Conservation (phyloP, 768 basidiomycete species). For the Tephrocybe sp. region DNA sequence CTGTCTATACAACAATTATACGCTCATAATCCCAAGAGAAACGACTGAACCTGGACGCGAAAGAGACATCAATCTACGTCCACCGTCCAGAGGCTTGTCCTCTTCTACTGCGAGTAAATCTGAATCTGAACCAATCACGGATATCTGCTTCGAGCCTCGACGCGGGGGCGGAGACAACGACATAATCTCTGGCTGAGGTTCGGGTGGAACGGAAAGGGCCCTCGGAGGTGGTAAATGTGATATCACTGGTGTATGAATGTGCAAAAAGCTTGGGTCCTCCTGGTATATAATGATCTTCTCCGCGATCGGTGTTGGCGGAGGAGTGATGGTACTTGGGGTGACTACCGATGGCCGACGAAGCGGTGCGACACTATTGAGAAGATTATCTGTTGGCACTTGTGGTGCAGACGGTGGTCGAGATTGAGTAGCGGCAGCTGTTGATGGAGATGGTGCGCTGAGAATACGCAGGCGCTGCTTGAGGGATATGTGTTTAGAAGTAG, state of each 20-base stretch:
- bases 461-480: slow-evolving; percentile 68
- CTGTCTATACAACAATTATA: slow-evolving; percentile 26
- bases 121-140: slow-evolving; percentile 30
- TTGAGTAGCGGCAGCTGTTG: slow-evolving; percentile 26
- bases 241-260: slow-evolving; percentile 48
- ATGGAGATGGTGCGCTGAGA: slow-evolving; percentile 56
- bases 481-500: slow-evolving; percentile 38
- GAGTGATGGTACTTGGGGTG: slow-evolving; percentile 17
- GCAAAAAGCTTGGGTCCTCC: slow-evolving; percentile 64
- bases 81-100: slow-evolving; percentile 26
- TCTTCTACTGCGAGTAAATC: slow-evolving; percentile 24
- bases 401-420: slow-evolving; percentile 14
- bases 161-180: slow-evolving; percentile 68
- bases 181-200: slow-evolving; percentile 35
- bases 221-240: slow-evolving; percentile 32
- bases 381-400: neutral
- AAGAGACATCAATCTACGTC: slow-evolving; percentile 35
- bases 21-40: slow-evolving; percentile 49
- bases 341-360: slow-evolving; percentile 9
- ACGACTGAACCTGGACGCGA: slow-evolving; percentile 54
- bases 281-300: slow-evolving; percentile 56
- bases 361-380: neutral
- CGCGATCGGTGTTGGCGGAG: slow-evolving; percentile 56
- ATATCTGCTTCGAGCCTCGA: slow-evolving; percentile 51
- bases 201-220: slow-evolving; percentile 26